phyloP scores from a whole-genome alignment of 2,329 filamentous ascomycete species.

The Colletotrichum neosansevieriae region DNA sequence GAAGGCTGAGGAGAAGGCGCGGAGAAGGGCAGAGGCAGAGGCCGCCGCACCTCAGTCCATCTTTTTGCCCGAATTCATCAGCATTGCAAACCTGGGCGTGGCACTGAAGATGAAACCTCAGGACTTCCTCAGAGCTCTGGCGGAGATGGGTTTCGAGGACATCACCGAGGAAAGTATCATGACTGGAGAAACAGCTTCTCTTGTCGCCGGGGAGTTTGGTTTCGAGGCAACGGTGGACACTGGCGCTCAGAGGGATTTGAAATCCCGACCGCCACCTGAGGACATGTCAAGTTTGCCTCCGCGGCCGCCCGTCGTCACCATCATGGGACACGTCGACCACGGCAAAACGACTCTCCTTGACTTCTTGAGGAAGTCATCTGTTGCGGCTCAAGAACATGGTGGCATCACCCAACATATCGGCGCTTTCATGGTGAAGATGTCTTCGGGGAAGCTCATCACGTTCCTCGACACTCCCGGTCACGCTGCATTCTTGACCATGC shows the following conservation, averaged over 20 bases:
- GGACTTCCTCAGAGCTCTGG: slow-evolving; percentile 80
- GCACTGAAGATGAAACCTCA: slow-evolving; percentile 78
- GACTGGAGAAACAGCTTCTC: slow-evolving; percentile 88
- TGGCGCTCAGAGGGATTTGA: slow-evolving; percentile 76
- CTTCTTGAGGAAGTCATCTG: slow-evolving; percentile 90
- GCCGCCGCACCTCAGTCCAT: slow-evolving; percentile 62
- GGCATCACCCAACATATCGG: slow-evolving; percentile 99
- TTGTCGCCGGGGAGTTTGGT: slow-evolving; percentile 93
- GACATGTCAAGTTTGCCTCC: slow-evolving; percentile 76
- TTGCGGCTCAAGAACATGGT: slow-evolving; percentile 91
- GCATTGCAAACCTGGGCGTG: slow-evolving; percentile 82
- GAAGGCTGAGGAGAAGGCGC: slow-evolving; percentile 57
- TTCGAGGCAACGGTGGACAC: slow-evolving; percentile 84
- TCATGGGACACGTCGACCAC: slow-evolving; percentile 99
- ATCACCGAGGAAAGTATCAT: slow-evolving; percentile 86
- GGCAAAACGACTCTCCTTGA: slow-evolving; percentile 98
- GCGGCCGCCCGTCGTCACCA: slow-evolving; percentile 94
- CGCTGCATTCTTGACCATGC: slow-evolving; percentile 95
- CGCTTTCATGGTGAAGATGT: slow-evolving; percentile 92
- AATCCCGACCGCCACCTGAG: slow-evolving; percentile 74
- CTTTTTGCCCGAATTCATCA: slow-evolving; percentile 90
- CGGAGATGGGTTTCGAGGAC: slow-evolving; percentile 90
- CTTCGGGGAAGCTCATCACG: slow-evolving; percentile 89
- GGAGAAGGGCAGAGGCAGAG: slow-evolving; percentile 55
- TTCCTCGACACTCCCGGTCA: slow-evolving; percentile 98